Evolutionary conservation across 148 eudicot species (phyloP), one percentile per base, ranked within the genome.

Genomic region (Mesembryanthemum crystallinum): DNA sequence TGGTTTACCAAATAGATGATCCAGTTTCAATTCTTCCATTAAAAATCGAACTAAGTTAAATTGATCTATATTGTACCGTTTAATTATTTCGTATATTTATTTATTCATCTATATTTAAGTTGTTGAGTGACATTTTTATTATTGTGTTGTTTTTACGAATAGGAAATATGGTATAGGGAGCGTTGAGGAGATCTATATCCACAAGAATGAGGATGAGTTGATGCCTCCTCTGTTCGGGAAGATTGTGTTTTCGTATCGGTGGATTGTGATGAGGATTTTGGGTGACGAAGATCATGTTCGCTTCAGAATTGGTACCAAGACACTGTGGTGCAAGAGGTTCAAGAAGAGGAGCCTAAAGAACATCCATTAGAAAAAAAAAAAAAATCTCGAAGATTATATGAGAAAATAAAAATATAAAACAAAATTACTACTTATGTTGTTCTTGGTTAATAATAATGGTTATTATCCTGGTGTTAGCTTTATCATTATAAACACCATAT

Each of bases 131-230:
- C 35, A 12, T 62, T 23, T n/a, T n/a, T n/a, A n/a, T n/a, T 11
- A 12, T 62, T 62, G 4, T 28, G 1, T 13, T 62, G 37, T 4
- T 15, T 5, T 6, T 11, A 62, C 28, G 66, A 59, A 59, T 59
- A 74, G 77, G 35, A 74, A 12, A 64, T 74, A 45, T 64, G 77
- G 77, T 4, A 7, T 12, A 0, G 49, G 14, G 14, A 62, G 77
- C 51, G 43, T 74, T 18, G 77, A 74, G 0, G 23, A 74, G 3
- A 47, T 74, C 6, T 64, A 64, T 39, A 20, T 64, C 21, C 77
- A 74, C 35, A 25, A 24, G n/a, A n/a, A n/a, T 21, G 59, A 57
- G 4, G 11, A 28, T 28, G 1, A 1, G 0, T 3, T 5, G 17
- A 0, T 2, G 7, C 43, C 58, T 8, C 77, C 77, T 0, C 21